A percentile compares a stretch with the other conserved stretches of the same genome.
Evolutionary conservation across 371 early-diverging fungal species (phyloP).

Genomic region (Zychaea mexicana): DNA sequence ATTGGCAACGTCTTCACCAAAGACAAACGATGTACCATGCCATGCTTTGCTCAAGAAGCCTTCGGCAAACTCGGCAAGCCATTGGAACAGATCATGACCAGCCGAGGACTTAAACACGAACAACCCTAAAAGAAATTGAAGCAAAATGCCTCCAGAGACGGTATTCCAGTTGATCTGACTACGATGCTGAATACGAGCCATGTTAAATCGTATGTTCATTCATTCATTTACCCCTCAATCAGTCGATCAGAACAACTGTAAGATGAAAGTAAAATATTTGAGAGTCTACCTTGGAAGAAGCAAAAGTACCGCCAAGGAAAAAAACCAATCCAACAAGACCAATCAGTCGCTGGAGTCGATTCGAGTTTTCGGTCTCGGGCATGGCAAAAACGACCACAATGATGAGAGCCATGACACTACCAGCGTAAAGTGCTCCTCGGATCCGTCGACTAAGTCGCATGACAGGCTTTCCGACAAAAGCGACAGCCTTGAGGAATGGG

Average conservation of each 20-base stretch:
- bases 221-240: no score
- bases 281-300: constrained; percentile 57
- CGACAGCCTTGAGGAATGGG: constrained; percentile 20
- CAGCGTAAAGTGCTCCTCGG: constrained; percentile 25
- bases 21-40: constrained; percentile 71
- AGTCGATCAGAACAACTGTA: no score
- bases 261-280: background rate
- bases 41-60: constrained; percentile 68
- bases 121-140: constrained; percentile 82
- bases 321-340: constrained; percentile 76
- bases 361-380: constrained; percentile 56
- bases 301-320: constrained; percentile 54
- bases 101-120: constrained; percentile 79
- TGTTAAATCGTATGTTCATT: no score
- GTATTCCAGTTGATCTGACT: constrained; percentile 75
- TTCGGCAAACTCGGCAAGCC: constrained; percentile 68
- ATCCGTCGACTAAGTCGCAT: constrained; percentile 14
- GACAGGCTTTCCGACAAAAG: constrained; percentile 22
- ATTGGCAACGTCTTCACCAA: constrained; percentile 53
- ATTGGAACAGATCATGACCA: constrained; percentile 78
- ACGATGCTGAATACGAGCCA: constrained; percentile 61
- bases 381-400: constrained; percentile 63
- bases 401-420: constrained; percentile 51
- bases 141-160: constrained; percentile 69
- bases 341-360: constrained; percentile 71